A percentile compares a stretch with the other conserved stretches of the same genome.
These are phyloP conservation scores for Cystoderma amianthinum DNA, from an alignment of 768 basidiomycete genomes.

Conservation along the genomic window DNA sequence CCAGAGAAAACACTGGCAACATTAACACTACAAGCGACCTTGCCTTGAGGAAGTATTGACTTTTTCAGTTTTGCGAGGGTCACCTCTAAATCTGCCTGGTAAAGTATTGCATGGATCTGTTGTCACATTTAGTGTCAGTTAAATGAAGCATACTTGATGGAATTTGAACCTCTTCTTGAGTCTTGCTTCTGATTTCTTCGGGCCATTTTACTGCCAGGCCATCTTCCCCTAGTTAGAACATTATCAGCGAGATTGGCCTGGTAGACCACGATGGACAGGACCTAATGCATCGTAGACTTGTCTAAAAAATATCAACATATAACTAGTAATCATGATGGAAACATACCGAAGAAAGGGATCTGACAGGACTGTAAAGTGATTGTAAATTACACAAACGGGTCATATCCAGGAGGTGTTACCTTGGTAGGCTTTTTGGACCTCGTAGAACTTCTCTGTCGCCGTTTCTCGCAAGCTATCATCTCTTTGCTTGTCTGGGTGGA, in stretches of 20 bases:
- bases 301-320: constrained; percentile 21
- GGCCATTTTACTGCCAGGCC: constrained; percentile 33
- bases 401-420: constrained; percentile 25
- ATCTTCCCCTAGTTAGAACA: constrained; percentile 16
- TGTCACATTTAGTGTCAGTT: background rate
- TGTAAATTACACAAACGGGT: background rate
- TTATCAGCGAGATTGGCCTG: background rate
- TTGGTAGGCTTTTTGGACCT: constrained; percentile 82
- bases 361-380: constrained; percentile 52
- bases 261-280: constrained; percentile 12
- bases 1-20: constrained; percentile 23
- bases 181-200: constrained; percentile 31
- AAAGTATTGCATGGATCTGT: constrained; percentile 40
- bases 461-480: constrained; percentile 46
- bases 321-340: constrained; percentile 1
- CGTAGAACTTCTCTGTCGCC: constrained; percentile 63
- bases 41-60: constrained; percentile 37
- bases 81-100: constrained; percentile 27
- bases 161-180: constrained; percentile 47
- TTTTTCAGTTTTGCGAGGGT: constrained; percentile 28
- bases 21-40: constrained; percentile 37
- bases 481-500: constrained; percentile 82
- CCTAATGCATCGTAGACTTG: constrained; percentile 76
- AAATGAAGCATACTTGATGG: too few species aligned
- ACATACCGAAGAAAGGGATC: constrained; percentile 64